Conservation (phyloP, 1,284 basidiomycete genomes). For the Blastosporella zonata region DNA sequence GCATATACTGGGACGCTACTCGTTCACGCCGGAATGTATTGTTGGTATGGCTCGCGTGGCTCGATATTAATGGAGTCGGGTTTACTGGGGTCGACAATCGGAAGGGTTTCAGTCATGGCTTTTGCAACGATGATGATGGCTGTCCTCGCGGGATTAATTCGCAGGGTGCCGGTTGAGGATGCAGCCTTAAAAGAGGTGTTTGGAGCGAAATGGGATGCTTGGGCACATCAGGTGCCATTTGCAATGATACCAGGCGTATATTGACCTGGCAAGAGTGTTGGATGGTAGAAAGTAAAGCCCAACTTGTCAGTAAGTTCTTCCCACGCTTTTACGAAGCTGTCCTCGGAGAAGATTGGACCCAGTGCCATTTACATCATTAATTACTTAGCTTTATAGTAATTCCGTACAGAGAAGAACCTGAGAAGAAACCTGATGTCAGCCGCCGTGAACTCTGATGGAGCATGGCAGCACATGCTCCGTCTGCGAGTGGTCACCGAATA, state of each 20-base stretch:
- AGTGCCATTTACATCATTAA: too few species aligned
- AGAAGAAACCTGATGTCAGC: too few species aligned
- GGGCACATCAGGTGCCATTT: conserved; percentile 9
- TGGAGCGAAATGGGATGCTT: conserved; percentile 8
- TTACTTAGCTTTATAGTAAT: too few species aligned
- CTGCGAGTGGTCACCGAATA: too few species aligned
- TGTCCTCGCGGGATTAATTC: not conserved
- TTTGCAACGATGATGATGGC: not conserved
- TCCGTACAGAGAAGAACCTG: too few species aligned
- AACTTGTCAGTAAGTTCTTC: too few species aligned
- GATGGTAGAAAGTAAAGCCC: too few species aligned
- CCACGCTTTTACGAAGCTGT: too few species aligned
- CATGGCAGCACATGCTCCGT: too few species aligned
- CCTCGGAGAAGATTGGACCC: too few species aligned
- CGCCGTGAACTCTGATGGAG: too few species aligned
- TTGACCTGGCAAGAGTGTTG: not conserved
- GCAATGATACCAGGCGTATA: conserved; percentile 9
- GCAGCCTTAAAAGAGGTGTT: not conserved
- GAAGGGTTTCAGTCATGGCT: not conserved
- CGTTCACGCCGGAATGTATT: conserved; percentile 10
- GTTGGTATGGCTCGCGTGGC: conserved; percentile 10
- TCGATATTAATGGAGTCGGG: conserved; percentile 12
- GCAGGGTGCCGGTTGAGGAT: conserved; percentile 2
- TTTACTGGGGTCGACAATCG: not conserved
- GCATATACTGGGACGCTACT: conserved; percentile 8